phyloP scores from a whole-genome alignment of 352 stramenopile genomes.

The Phytophthora pisi region DNA sequence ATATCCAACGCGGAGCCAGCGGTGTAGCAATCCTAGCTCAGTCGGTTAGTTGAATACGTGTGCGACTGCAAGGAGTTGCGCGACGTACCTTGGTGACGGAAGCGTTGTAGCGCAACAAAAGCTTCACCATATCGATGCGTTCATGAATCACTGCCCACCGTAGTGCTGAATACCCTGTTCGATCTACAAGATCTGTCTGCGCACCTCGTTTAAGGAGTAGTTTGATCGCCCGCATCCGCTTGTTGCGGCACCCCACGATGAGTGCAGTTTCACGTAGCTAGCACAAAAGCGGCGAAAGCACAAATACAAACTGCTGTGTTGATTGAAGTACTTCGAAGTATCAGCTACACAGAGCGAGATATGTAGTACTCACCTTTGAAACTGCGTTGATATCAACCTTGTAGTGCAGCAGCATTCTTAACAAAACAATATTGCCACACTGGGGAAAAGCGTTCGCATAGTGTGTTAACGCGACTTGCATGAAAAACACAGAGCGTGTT shows the following conservation, averaged over 20 bases:
- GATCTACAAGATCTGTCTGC: constrained; percentile 47
- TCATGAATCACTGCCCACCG: constrained; percentile 54
- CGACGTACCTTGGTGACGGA: constrained; percentile 40
- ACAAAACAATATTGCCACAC: constrained; percentile 51
- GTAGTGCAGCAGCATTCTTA: constrained; percentile 61
- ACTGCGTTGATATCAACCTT: constrained; percentile 62
- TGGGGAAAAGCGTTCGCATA: constrained; percentile 5
- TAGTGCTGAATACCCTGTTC: constrained; percentile 51
- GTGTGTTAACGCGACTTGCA: too few relatives aligned
- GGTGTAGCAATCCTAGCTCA: constrained; percentile 44
- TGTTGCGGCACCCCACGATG: constrained; percentile 60
- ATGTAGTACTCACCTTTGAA: constrained; percentile 36
- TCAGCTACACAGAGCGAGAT: too few relatives aligned
- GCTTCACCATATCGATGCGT: constrained; percentile 37
- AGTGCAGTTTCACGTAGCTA: constrained; percentile 59
- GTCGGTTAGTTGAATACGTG: neutral
- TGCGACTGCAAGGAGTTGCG: neutral
- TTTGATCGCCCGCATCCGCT: constrained; percentile 35
- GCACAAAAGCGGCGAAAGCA: neutral
- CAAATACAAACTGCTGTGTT: too few relatives aligned
- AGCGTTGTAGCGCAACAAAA: constrained; percentile 47
- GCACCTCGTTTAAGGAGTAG: constrained; percentile 55
- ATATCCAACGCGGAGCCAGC: constrained; percentile 55
- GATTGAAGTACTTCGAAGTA: too few relatives aligned
- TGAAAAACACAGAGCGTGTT: neutral